A percentile compares a stretch with the other conserved stretches of the same genome.
phyloP scores from a whole-genome alignment of 495 filamentous ascomycete genomes.

The Aspergillus sclerotioniger region DNA sequence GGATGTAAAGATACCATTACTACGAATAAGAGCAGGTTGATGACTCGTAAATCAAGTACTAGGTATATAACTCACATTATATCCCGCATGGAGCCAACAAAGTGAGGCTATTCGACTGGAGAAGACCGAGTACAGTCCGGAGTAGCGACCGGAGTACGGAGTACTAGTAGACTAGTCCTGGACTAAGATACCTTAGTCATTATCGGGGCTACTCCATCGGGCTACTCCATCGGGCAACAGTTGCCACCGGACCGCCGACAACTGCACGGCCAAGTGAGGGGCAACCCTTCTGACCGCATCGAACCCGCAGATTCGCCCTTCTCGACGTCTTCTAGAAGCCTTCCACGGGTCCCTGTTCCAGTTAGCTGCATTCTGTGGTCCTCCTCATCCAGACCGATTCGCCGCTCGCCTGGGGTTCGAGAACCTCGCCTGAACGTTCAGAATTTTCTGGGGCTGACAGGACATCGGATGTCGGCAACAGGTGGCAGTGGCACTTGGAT shows the following conservation, averaged over 20 bases:
- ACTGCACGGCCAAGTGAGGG: slow-evolving; percentile 13
- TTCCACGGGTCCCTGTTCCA: slow-evolving; percentile 18
- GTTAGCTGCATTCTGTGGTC: slow-evolving; percentile 12
- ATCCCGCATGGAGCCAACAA: slow-evolving; percentile 7
- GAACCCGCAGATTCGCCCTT: slow-evolving; percentile 21
- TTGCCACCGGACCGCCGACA: slow-evolving; percentile 4
- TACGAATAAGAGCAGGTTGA: too few relatives aligned
- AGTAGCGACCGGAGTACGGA: slow-evolving; percentile 2
- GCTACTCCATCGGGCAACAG: slow-evolving; percentile 3
- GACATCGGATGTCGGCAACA: neutral
- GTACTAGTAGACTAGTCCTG: neutral
- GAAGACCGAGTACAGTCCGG: neutral
- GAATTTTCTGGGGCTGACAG: neutral
- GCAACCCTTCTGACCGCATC: slow-evolving; percentile 14
- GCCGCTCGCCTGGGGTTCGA: neutral
- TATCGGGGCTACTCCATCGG: slow-evolving; percentile 4
- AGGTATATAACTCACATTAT: too few relatives aligned
- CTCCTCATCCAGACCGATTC: neutral
- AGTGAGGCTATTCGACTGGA: slow-evolving; percentile 7
- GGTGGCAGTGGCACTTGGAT: slow-evolving; percentile 2
- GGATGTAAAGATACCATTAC: too few relatives aligned
- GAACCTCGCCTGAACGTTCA: neutral
- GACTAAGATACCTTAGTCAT: neutral
- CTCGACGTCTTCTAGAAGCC: slow-evolving; percentile 36
- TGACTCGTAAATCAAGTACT: too few relatives aligned